Evolutionary conservation across 2,329 filamentous ascomycete species (phyloP), one percentile per base, ranked within the genome.

Genomic region (Alternaria hordeiaustralica): DNA sequence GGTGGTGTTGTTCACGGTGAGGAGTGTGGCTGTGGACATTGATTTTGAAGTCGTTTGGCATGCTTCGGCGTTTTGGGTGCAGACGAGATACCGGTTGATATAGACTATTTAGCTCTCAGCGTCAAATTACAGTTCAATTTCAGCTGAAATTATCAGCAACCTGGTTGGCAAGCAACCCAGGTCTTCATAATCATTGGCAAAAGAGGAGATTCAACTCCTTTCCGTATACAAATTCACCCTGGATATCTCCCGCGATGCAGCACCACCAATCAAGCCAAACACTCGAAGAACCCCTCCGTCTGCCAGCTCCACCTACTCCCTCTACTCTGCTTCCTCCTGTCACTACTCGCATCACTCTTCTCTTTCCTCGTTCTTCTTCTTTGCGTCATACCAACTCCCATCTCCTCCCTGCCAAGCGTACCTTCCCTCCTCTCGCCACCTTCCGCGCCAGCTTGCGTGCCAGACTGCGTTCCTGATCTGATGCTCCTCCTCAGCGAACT

Each of bases 21-120:
- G 30, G 71, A 50, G 1, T 78, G 76, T 59, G 76, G 67, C 12
- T 78, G 76, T 64, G 75, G 71, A 18, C 74, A 75, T 63, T 78
- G 50, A 61, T 44, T 43, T n/a, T 49, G 25, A 51, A 8, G 26
- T 20, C 21, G 11, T 51, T 51, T 33, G 49, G 49, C 49, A 53
- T 20, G n/a, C 8, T 53, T 25, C 6, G 49, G 30, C 49, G 28
- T 53, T 53, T 25, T n/a, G 6, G 30, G 30, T 20, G 12, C 33
- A 10, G 13, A 18, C 11, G 28, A 53, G 30, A 53, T 53, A 53
- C 49, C 49, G 30, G 49, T 53, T 33, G 49, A 23, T 36, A 23
- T 11, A 25, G 49, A 36, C 30, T 53, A 33, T 25, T 8, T 1
- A 25, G 30, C 20, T 36, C 1, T 12, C n/a, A 3, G 28, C 30